These are phyloP conservation scores for Tuber umbilicatum DNA, from an alignment of 495 filamentous ascomycete genomes.

Conservation along the genomic window DNA sequence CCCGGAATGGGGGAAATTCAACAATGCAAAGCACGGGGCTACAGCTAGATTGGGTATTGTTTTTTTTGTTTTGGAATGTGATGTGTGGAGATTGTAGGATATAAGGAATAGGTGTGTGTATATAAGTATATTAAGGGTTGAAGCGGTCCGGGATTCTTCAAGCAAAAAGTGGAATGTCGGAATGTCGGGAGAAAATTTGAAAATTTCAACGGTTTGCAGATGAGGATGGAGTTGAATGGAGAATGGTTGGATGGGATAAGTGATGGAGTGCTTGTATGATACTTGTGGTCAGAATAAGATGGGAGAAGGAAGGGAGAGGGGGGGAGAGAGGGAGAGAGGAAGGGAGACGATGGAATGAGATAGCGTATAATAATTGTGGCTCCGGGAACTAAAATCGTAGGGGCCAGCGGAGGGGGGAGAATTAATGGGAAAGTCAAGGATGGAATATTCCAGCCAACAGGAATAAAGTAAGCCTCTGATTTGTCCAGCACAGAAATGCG, in stretches of 20 bases:
- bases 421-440: not conserved
- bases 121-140: not conserved
- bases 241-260: conserved; percentile 10
- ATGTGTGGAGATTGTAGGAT: not conserved
- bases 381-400: not conserved
- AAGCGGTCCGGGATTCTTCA: not conserved
- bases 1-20: conserved; percentile 8
- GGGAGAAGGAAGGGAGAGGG: not conserved
- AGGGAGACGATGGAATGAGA: not conserved
- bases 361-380: not conserved
- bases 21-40: not conserved
- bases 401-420: not conserved
- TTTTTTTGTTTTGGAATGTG: not conserved
- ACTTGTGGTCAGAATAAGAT: conserved; percentile 14
- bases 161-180: not conserved
- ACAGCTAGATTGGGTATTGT: not conserved
- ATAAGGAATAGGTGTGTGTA: not conserved
- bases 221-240: conserved; percentile 9
- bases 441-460: conserved; percentile 2
- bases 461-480: conserved; percentile 19
- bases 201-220: not conserved
- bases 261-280: not conserved
- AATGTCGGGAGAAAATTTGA: not conserved
- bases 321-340: not conserved
- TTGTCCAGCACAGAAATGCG: conserved; percentile 34